A percentile compares a stretch with the other conserved stretches of the same genome.
Evolutionary conservation across 345 rosid genomes (phyloP).

Genomic region (Lepidium didymum): DNA sequence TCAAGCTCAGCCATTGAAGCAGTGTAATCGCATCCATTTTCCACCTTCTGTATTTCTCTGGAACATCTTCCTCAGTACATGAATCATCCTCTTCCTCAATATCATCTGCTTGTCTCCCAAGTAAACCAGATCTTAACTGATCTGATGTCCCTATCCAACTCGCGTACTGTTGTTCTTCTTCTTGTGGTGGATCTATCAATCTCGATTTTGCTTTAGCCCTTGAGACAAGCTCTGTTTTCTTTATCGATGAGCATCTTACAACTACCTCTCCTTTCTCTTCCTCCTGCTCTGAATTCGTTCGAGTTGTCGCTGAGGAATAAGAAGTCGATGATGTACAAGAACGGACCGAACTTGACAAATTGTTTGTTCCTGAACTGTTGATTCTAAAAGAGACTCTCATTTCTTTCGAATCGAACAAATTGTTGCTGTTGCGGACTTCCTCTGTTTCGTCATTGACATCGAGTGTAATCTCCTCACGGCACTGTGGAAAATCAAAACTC

Average conservation of each 20-base stretch:
- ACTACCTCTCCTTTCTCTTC: constrained; percentile 31
- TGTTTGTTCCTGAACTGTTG: constrained; percentile 21
- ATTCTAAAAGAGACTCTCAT: constrained; percentile 49
- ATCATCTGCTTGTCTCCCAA: constrained; percentile 25
- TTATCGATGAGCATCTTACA: constrained; percentile 38
- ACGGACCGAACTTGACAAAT: constrained; percentile 7
- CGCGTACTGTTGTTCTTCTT: constrained; percentile 35
- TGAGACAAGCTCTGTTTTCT: constrained; percentile 34
- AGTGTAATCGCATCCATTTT: constrained; percentile 38
- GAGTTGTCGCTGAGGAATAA: constrained; percentile 20
- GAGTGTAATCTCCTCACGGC: constrained; percentile 45
- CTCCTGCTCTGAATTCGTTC: constrained; percentile 22
- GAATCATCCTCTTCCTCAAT: constrained; percentile 71
- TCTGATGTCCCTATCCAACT: constrained; percentile 46
- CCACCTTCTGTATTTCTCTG: constrained; percentile 42
- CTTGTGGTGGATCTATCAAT: constrained; percentile 51
- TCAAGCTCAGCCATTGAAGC: constrained; percentile 65
- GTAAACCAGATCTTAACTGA: constrained; percentile 43
- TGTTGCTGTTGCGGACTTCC: constrained; percentile 20
- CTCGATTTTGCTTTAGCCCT: constrained; percentile 62
- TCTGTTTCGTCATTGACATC: constrained; percentile 67
- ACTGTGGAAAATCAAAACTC: constrained; percentile 27
- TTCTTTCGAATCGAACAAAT: constrained; percentile 20
- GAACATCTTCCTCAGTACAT: constrained; percentile 59
- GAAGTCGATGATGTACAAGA: constrained; percentile 13